A percentile compares a stretch with the other conserved stretches of the same genome.
phyloP scores from a whole-genome alignment of 179 eudicot genomes.

The Pouteria campechiana region DNA sequence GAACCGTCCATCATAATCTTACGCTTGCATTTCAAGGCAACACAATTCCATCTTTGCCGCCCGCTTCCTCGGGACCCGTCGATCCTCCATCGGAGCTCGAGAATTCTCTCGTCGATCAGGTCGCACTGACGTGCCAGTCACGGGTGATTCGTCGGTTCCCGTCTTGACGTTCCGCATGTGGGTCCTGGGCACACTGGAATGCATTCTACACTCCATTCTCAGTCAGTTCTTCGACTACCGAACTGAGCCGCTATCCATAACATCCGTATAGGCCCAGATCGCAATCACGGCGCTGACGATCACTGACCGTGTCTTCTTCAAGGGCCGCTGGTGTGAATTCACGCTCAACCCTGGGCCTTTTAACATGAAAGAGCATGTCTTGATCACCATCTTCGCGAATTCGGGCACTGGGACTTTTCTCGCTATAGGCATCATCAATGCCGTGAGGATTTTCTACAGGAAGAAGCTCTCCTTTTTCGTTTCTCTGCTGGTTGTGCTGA shows the following conservation, averaged over 20 bases:
- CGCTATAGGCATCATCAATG: slow-evolving; percentile 81
- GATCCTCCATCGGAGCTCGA: no score
- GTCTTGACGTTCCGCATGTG: slow-evolving; percentile 93
- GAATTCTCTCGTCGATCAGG: slow-evolving; percentile 76
- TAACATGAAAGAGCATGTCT: slow-evolving; percentile 84
- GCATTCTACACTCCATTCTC: slow-evolving; percentile 58
- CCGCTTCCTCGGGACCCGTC: no score
- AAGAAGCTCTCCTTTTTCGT: slow-evolving; percentile 69
- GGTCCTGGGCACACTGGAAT: slow-evolving; percentile 63
- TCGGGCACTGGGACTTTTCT: slow-evolving; percentile 87
- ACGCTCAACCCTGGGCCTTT: slow-evolving; percentile 87
- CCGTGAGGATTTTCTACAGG: slow-evolving; percentile 77
- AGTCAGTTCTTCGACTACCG: slow-evolving; percentile 98
- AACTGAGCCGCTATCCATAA: slow-evolving; percentile 69
- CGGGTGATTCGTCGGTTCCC: slow-evolving; percentile 65
- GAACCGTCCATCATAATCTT: no score
- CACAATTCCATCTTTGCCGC: no score
- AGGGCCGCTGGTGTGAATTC: slow-evolving; percentile 66
- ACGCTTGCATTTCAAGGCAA: no score
- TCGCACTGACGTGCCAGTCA: slow-evolving; percentile 76
- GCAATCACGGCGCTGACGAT: slow-evolving; percentile 78
- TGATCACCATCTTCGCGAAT: slow-evolving; percentile 88
- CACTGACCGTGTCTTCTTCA: slow-evolving; percentile 37
- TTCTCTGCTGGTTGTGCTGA: slow-evolving; percentile 63
- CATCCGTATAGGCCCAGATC: slow-evolving; percentile 88